Conservation (phyloP, 768 basidiomycete genomes). For the Coprinopsis marcescibilis region DNA sequence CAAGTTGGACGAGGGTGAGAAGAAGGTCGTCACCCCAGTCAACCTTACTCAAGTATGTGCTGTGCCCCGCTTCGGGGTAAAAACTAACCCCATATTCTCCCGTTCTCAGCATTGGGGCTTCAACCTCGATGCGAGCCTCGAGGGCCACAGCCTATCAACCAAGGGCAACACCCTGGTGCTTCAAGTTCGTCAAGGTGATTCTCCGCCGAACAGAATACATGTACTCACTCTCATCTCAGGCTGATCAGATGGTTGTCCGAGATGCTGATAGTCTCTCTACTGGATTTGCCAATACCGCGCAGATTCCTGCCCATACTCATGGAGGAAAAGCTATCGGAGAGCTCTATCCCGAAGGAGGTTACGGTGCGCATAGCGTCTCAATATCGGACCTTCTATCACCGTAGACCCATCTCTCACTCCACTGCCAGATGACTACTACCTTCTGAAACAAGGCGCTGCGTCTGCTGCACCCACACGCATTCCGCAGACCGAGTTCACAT, state of each 20-base stretch:
- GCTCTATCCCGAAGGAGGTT: conserved; percentile 49
- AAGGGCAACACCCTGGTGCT: conserved; percentile 43
- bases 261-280: conserved; percentile 46
- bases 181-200: conserved; percentile 15
- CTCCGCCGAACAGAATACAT: neutral
- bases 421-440: conserved; percentile 67
- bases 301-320: conserved; percentile 46
- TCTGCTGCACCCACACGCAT: conserved; percentile 44
- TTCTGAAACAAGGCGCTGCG: conserved; percentile 36
- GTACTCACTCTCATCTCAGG: conserved; percentile 20
- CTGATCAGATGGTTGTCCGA: conserved; percentile 50
- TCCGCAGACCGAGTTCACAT: conserved; percentile 33
- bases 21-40: conserved; percentile 56
- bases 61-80: conserved; percentile 5
- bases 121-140: conserved; percentile 63
- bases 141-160: conserved; percentile 38
- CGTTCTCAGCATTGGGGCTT: conserved; percentile 84
- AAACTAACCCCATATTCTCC: conserved; percentile 2
- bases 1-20: conserved; percentile 44
- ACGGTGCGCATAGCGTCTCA: conserved; percentile 38
- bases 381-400: neutral
- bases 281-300: conserved; percentile 44
- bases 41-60: conserved; percentile 66
- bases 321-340: conserved; percentile 50
- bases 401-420: conserved; percentile 3